These are phyloP conservation scores for Russula sp. DNA, from an alignment of 768 basidiomycete genomes.

Conservation along the genomic window DNA sequence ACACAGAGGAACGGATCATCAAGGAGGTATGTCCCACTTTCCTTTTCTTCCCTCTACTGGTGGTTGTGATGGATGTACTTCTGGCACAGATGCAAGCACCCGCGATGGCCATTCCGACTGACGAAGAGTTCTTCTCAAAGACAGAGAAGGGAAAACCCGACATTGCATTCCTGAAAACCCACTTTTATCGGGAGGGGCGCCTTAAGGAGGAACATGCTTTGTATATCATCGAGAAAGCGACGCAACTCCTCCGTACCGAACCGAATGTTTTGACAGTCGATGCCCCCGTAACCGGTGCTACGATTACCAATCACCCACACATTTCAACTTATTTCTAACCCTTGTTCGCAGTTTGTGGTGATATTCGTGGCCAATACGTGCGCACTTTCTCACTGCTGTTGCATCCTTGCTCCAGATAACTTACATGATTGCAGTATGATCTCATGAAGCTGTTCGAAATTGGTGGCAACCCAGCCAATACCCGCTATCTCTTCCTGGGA, in stretches of 20 bases:
- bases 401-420: neutral
- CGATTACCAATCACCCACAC: neutral
- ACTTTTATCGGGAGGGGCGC: conserved; percentile 94
- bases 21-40: conserved; percentile 71
- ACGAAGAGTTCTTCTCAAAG: conserved; percentile 84
- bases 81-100: conserved; percentile 86
- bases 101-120: conserved; percentile 85
- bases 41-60: neutral
- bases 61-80: neutral
- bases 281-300: conserved; percentile 89
- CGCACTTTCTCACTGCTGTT: conserved; percentile 29
- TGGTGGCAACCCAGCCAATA: conserved; percentile 74
- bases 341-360: conserved; percentile 51
- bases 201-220: conserved; percentile 92
- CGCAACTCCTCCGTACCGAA: conserved; percentile 78
- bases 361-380: conserved; percentile 98
- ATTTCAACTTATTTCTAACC: neutral
- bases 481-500: conserved; percentile 67
- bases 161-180: conserved; percentile 94
- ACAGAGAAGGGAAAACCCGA: conserved; percentile 88
- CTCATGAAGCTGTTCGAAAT: conserved; percentile 32
- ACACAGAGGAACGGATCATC: conserved; percentile 91
- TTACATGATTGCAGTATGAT: conserved; percentile 47
- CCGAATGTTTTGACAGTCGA: conserved; percentile 91
- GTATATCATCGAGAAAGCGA: conserved; percentile 73